Conservation (phyloP, 495 filamentous ascomycete genomes). For the Penicillium longicatenatum region DNA sequence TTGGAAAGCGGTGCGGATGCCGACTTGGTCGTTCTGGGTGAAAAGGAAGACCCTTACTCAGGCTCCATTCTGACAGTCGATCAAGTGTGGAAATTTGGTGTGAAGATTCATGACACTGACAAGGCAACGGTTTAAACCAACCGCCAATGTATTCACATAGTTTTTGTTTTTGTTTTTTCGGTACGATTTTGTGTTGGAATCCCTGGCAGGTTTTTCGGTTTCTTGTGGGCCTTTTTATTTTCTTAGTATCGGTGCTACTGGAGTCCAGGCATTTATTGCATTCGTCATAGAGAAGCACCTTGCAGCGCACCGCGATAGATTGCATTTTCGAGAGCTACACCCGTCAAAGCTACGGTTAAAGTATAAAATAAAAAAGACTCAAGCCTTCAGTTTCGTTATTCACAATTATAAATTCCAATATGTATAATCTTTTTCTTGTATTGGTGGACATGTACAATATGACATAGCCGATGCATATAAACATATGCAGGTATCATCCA, state of each 20-base stretch:
- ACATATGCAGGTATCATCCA: background rate
- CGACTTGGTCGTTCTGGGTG: conserved; percentile 71
- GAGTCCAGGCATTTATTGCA: conserved; percentile 10
- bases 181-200: conserved; percentile 2
- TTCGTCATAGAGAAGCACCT: conserved; percentile 1
- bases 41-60: conserved; percentile 46
- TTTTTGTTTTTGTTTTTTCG: no score
- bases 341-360: background rate
- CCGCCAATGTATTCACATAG: no score
- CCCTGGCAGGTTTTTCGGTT: background rate
- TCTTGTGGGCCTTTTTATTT: conserved; percentile 1
- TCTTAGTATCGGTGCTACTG: conserved; percentile 6
- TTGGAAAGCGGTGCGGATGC: conserved; percentile 74
- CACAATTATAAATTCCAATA: background rate
- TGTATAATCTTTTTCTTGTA: background rate
- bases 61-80: conserved; percentile 59
- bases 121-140: conserved; percentile 26
- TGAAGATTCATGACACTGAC: conserved; percentile 45
- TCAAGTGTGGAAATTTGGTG: conserved; percentile 80
- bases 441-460: background rate
- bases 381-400: background rate
- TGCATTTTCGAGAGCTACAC: background rate
- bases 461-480: background rate
- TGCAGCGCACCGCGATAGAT: background rate
- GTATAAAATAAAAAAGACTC: background rate